phyloP scores from a whole-genome alignment of 495 filamentous ascomycete genomes.

The Aspergillus indologenus region DNA sequence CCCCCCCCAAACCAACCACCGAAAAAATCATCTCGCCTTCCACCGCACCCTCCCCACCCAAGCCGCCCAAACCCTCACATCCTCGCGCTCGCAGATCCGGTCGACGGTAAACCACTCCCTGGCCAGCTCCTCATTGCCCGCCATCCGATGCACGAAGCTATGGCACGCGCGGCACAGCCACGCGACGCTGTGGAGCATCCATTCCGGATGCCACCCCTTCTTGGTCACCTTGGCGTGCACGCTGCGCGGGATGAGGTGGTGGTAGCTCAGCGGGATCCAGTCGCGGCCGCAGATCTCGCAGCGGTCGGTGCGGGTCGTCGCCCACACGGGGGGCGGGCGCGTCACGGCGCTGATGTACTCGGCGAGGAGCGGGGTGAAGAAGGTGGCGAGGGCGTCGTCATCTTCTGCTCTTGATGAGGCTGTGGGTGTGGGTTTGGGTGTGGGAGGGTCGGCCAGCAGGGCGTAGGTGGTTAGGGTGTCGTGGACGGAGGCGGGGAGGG shows the following conservation, averaged over 20 bases:
- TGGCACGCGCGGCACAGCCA: constrained; percentile 91
- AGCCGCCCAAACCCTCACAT: constrained; percentile 65
- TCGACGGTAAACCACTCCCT: constrained; percentile 71
- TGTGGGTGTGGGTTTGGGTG: constrained; percentile 32
- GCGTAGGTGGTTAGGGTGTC: constrained; percentile 65
- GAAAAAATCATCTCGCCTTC: constrained; percentile 48
- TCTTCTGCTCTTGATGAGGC: constrained; percentile 11
- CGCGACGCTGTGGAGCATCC: constrained; percentile 74
- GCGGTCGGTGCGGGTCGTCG: constrained; percentile 50
- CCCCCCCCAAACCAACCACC: not conserved
- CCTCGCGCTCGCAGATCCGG: constrained; percentile 63
- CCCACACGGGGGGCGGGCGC: constrained; percentile 59
- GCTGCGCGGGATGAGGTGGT: constrained; percentile 75
- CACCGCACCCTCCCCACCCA: constrained; percentile 66
- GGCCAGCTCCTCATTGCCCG: constrained; percentile 76
- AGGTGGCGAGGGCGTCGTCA: constrained; percentile 34
- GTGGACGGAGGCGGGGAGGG: constrained; percentile 47
- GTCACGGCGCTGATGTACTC: constrained; percentile 55
- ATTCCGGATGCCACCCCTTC: constrained; percentile 75
- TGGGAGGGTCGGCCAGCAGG: constrained; percentile 45
- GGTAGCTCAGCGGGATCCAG: constrained; percentile 76
- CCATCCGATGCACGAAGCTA: constrained; percentile 75
- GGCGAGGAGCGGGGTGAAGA: constrained; percentile 59
- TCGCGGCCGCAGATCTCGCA: constrained; percentile 83
- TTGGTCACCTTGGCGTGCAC: constrained; percentile 78